These are phyloP conservation scores for Lentinula raphanica DNA, from an alignment of 768 basidiomycete genomes.

Conservation along the genomic window DNA sequence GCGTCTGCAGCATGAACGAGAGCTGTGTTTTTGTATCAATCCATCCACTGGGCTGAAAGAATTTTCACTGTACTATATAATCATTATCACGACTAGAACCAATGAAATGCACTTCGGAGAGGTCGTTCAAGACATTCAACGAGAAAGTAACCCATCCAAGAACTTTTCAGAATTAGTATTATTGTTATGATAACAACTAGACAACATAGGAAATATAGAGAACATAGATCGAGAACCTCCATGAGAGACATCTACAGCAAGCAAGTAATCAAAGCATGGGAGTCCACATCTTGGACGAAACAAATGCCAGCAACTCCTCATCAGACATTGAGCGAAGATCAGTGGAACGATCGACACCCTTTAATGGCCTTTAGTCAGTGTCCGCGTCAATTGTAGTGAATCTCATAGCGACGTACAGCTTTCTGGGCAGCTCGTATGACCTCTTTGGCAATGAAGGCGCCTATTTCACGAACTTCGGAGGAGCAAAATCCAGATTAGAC, in stretches of 20 bases:
- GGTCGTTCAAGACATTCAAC: too few species aligned
- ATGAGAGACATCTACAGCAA: too few species aligned
- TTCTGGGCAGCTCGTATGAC: constrained; percentile 82
- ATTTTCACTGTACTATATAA: too few species aligned
- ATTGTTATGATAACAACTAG: too few species aligned
- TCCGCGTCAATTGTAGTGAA: constrained; percentile 1
- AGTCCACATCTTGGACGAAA: constrained; percentile 70
- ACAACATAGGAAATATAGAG: too few species aligned
- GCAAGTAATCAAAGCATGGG: constrained; percentile 28
- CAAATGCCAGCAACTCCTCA: constrained; percentile 44
- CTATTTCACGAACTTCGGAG: constrained; percentile 72
- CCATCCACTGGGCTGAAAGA: too few species aligned
- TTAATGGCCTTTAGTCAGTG: constrained; percentile 2
- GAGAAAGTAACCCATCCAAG: too few species aligned
- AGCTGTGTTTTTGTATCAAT: neutral
- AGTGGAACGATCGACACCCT: constrained; percentile 51
- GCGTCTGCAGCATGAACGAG: neutral
- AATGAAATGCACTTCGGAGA: too few species aligned
- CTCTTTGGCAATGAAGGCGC: constrained; percentile 60
- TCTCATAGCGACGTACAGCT: constrained; percentile 43
- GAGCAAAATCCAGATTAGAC: constrained; percentile 7
- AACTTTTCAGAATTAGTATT: too few species aligned
- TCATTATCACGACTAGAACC: too few species aligned
- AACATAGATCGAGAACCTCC: too few species aligned
- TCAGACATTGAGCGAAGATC: constrained; percentile 57